A percentile compares a stretch with the other conserved stretches of the same genome.
Conservation (phyloP, 768 basidiomycete genomes). For the Termitomyces sp. region DNA sequence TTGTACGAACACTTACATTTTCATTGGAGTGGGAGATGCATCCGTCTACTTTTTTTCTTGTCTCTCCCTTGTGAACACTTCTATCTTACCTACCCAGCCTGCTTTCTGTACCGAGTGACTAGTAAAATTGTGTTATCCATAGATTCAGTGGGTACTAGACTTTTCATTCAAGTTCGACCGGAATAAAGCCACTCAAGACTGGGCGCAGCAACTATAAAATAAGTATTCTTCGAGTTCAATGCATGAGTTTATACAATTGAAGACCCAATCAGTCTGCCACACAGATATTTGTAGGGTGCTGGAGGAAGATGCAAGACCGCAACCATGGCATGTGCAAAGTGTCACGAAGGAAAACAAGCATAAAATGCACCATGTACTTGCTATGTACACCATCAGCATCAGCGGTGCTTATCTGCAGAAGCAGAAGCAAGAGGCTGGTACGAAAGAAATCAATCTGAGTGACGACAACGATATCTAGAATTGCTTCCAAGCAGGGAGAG, state of each 20-base stretch:
- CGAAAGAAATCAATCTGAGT: not conserved
- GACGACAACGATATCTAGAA: not conserved
- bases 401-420: not conserved
- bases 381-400: too few species aligned
- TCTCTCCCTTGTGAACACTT: too few species aligned
- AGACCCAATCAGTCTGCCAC: slow-evolving; percentile 5
- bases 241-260: slow-evolving; percentile 8
- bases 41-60: too few species aligned
- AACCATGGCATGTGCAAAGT: not conserved
- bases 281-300: slow-evolving; percentile 4
- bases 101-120: too few species aligned
- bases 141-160: too few species aligned
- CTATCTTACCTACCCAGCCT: too few species aligned
- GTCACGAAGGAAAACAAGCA: not conserved
- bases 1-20: too few species aligned
- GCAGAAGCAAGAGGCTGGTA: not conserved
- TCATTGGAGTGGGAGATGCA: too few species aligned
- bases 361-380: not conserved
- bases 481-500: not conserved
- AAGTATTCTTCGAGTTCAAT: not conserved
- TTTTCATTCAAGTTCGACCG: too few species aligned
- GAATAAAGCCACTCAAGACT: too few species aligned
- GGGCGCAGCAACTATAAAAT: not conserved
- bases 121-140: too few species aligned
- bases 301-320: slow-evolving; percentile 6